Base-by-base conservation (phyloP, 2,329 filamentous ascomycete species). In the Beauveria scarabaeidicola region DNA sequence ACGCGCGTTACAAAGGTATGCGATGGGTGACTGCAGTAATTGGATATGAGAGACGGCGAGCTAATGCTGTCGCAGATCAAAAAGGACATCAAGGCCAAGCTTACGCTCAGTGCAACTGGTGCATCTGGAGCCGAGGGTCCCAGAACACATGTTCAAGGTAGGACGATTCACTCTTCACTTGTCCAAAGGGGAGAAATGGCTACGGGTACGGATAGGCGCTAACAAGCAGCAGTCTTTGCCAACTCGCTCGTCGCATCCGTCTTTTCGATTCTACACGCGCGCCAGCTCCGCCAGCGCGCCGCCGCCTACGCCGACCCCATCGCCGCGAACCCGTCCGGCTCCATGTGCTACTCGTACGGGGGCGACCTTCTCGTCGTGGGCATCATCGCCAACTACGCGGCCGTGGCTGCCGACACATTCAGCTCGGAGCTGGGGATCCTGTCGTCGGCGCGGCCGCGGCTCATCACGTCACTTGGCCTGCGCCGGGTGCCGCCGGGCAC, bases 371-470 rank as follows among this genome's bases (percentile, higher is more conserved):
- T 87, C 4, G 75, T 87, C 11, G 69, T 88, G 21, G 86, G 86
- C 13, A 86, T 88, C 64, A 82, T 89, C 64, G 84, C 85, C 46
- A 93, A 96, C 75, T 99, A 99, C 69, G 93, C 91, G 27, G 90
- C 90, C 52, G 91, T 96, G 10, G 86, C 91, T 21, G 90, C 93
- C 53, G 94, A 99, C 72, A 99, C 94, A 0, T 94, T 97, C 71
- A 92, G 89, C 60, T 96, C 91, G 11, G 94, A 99, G 76, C 85
- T 99, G 21, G 94, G 94, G 15, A 99, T 99, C 60, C 79, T 99
- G 13, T 88, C 92, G 7, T 83, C 80, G 61, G 81, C 81, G 25
- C 77, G 83, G 48, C 94, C 94, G 9, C 85, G 92, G 40, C 83
- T 99, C 41, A 93, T 99, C 69, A 97, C 91, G 4, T 92, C 89